Percentiles rank a stretch among this genome's conserved stretches.
These are phyloP conservation scores for Diaporthe citri DNA, from an alignment of 2,329 filamentous ascomycete genomes.

Conservation along the genomic window DNA sequence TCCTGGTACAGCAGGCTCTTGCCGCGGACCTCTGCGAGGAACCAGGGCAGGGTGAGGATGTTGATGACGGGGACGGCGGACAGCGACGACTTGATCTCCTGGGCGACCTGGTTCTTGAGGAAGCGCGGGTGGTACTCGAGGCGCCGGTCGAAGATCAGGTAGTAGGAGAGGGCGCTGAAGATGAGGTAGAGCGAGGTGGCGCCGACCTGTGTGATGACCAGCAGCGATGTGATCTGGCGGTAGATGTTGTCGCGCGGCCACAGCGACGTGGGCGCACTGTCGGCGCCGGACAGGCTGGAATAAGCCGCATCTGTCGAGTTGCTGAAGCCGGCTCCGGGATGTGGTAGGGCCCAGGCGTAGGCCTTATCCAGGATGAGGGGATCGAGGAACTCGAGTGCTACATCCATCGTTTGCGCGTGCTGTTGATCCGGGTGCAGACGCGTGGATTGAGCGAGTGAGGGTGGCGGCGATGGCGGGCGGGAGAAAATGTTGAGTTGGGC, in stretches of 20 bases:
- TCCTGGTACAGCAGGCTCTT: slow-evolving; percentile 57
- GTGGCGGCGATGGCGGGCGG: not conserved
- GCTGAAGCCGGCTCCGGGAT: slow-evolving; percentile 33
- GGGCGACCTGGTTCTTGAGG: slow-evolving; percentile 60
- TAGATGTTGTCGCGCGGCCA: slow-evolving; percentile 57
- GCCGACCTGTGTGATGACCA: slow-evolving; percentile 55
- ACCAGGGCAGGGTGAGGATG: slow-evolving; percentile 59
- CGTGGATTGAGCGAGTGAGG: not conserved
- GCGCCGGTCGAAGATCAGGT: slow-evolving; percentile 70
- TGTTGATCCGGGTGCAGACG: not conserved
- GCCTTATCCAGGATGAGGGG: slow-evolving; percentile 55
- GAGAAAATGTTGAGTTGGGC: not conserved
- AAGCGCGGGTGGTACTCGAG: slow-evolving; percentile 62
- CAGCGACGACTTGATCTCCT: slow-evolving; percentile 58
- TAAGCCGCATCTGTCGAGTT: slow-evolving; percentile 14
- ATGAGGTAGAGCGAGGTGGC: slow-evolving; percentile 66
- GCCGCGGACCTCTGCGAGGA: slow-evolving; percentile 62
- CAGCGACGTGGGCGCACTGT: slow-evolving; percentile 44
- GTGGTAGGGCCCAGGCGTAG: slow-evolving; percentile 55
- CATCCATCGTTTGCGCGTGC: slow-evolving; percentile 50
- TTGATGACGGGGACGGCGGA: slow-evolving; percentile 58
- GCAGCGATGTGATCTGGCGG: slow-evolving; percentile 54
- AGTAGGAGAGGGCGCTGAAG: slow-evolving; percentile 78
- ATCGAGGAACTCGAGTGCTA: slow-evolving; percentile 56
- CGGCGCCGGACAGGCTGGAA: slow-evolving; percentile 36